Evolutionary conservation across 371 early-diverging fungal species (phyloP), one percentile per base, ranked within the genome.

Genomic region (Choanephora cucurbitarum): DNA sequence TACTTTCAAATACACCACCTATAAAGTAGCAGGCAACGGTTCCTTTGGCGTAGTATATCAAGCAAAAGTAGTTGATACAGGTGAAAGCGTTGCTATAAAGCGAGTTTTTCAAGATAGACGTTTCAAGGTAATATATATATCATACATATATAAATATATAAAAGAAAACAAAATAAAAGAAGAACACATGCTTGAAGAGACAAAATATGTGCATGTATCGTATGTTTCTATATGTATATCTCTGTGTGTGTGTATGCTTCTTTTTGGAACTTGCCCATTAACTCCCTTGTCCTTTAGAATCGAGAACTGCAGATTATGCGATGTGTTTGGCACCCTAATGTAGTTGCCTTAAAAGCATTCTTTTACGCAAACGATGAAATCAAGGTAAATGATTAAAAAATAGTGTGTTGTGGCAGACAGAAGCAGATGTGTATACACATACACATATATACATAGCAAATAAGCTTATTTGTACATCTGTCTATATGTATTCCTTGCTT

Each of bases 11-110:
- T 97, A 95, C 73, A 88, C 92, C 17, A 92, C 92, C 66, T 89
- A 86, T 72, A 93, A 92, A 63, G 87, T 94, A 39, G 82, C 95
- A 42, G 98, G 98, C 50, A 95, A 95, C 66, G 98, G 98, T 15
- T 94, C 95, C 33, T 97, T 97, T 72, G 98, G 98, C 37, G 96
- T 96, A 15, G 98, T 97, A 19, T 96, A 91, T 68, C 95, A 94
- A 79, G 96, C 96, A 41, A 87, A 91, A 62, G 75, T 95, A 24
- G 75, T 91, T 24, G 84, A 90, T 45, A 81, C 86, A 44, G 83
- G 85, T 45, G 94, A 95, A 64, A 83, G 84, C 44, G 88, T 86
- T 23, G 98, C 98, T 53, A 94, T 97, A 51, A 97, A 97, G 76
- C 95, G 93, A 71, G 98, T 97, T 5, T 73, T 95, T 24, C 98